Percentiles rank a stretch among this genome's conserved stretches.
Conservation (phyloP, 2,329 filamentous ascomycete genomes). For the Fusarium liriodendri region DNA sequence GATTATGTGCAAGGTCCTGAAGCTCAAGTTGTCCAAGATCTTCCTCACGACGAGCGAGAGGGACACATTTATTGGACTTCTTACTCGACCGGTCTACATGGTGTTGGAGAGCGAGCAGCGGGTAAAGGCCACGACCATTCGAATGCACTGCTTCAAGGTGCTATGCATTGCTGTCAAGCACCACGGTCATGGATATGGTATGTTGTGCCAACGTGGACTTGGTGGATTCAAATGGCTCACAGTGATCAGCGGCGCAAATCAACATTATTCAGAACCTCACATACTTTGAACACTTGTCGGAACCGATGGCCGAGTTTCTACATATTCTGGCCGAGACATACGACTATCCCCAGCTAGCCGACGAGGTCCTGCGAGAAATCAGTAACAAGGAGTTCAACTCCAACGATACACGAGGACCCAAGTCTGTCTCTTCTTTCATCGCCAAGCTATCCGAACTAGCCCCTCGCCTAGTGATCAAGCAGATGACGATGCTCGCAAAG, state of each 20-base stretch:
- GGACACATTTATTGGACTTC: conserved; percentile 91
- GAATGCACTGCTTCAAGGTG: conserved; percentile 98
- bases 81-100: conserved; percentile 93
- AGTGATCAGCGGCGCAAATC: conserved; percentile 82
- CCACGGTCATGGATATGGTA: conserved; percentile 95
- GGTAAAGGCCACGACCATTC: conserved; percentile 87
- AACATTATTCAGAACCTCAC: conserved; percentile 97
- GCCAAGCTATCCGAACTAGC: conserved; percentile 92
- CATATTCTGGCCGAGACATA: conserved; percentile 97
- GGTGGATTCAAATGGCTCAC: conserved; percentile 41
- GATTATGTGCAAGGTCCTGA: conserved; percentile 95
- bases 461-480: conserved; percentile 93
- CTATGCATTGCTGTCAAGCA: conserved; percentile 97
- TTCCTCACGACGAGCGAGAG: conserved; percentile 97
- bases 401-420: conserved; percentile 94
- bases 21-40: conserved; percentile 89
- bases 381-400: conserved; percentile 99
- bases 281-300: conserved; percentile 98
- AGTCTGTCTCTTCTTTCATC: conserved; percentile 95
- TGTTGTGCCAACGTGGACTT: not conserved
- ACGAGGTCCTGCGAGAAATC: conserved; percentile 92
- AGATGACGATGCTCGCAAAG: conserved; percentile 95
- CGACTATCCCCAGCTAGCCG: conserved; percentile 93
- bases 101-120: conserved; percentile 94
- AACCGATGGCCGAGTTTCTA: conserved; percentile 98